A percentile compares a stretch with the other conserved stretches of the same genome.
Conservation (phyloP, 2,329 filamentous ascomycete genomes). For the Trichoderma hamatum region DNA sequence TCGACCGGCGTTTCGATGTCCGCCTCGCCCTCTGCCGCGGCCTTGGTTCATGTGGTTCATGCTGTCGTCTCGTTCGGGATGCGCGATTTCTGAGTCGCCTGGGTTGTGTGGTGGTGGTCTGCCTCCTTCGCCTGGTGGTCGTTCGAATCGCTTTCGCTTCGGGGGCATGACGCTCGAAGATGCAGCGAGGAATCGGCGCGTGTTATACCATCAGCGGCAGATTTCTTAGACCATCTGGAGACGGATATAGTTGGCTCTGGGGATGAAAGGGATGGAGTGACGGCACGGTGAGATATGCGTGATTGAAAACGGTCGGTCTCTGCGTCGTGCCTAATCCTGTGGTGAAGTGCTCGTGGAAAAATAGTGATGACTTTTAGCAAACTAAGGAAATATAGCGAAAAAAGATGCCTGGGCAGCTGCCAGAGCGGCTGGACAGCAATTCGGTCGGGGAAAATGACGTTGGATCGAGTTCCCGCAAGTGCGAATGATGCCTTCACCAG, state of each 20-base stretch:
- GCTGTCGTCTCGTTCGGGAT: slow-evolving; percentile 60
- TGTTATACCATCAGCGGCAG: slow-evolving; percentile 42
- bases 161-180: slow-evolving; percentile 53
- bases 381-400: slow-evolving; percentile 17
- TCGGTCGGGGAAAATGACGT: neutral
- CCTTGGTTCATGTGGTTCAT: slow-evolving; percentile 43
- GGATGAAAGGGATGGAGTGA: neutral
- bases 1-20: slow-evolving; percentile 53
- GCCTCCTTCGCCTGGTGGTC: slow-evolving; percentile 51
- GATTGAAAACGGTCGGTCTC: neutral
- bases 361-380: slow-evolving; percentile 9
- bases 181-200: slow-evolving; percentile 23
- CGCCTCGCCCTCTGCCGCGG: slow-evolving; percentile 52
- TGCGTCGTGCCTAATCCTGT: neutral
- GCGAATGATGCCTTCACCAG: neutral
- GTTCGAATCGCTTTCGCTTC: slow-evolving; percentile 62
- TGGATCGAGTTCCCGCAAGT: neutral
- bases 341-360: slow-evolving; percentile 19
- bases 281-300: neutral
- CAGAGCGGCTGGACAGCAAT: neutral
- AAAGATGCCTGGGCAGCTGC: neutral
- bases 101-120: slow-evolving; percentile 67
- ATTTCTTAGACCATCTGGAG: slow-evolving; percentile 4
- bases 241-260: neutral
- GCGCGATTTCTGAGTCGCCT: slow-evolving; percentile 56